Evolutionary conservation across 306 rosid species (phyloP), one percentile per base, ranked within the genome.

Genomic region (Casuarina glauca): DNA sequence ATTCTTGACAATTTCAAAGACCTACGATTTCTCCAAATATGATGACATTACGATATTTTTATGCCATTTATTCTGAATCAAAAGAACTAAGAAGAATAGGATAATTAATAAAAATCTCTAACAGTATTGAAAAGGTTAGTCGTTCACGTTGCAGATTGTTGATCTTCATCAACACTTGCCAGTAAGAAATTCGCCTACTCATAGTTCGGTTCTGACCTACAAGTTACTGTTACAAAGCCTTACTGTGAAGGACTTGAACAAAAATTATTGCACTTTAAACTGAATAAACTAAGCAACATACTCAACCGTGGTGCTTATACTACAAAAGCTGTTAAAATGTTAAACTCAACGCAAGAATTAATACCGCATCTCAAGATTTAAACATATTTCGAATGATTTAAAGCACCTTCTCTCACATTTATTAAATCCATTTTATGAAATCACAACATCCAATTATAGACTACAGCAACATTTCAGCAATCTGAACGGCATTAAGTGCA

Each of bases 401-500:
- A 10, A 67, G 54, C 32, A 48, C 60, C 64, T 9, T 58, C 42
- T 48, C 82, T 69, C 71, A 16, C 42, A 57, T 74, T 41, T 26
- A 20, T 69, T 44, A 35, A 35, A 69, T 49, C 19, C 64, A 36
- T 6, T 61, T 5, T 17, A 72, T 19, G 53, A 78, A 48, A 66
- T 75, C 52, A 0, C 4, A 10, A 9, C 36, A 71, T 48, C 15
- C 58, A 61, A 17, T 2, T 58, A 45, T 52, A 15, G 66, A 74
- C 45, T 90, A 95, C 39, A 93, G 84, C 84, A 96, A 81, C 98
- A 96, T 66, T 93, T 96, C 98, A 1, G 98, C 99, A 66, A 96
- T 93, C 90, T 91, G 99, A 83, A 96, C 84, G 41, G 99, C 99
- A 74, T 96, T 96, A 74, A 96, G 97, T 32, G 98, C 99, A 62